phyloP scores from a whole-genome alignment of 2,329 filamentous ascomycete species.

The Harringtonia lauricola region DNA sequence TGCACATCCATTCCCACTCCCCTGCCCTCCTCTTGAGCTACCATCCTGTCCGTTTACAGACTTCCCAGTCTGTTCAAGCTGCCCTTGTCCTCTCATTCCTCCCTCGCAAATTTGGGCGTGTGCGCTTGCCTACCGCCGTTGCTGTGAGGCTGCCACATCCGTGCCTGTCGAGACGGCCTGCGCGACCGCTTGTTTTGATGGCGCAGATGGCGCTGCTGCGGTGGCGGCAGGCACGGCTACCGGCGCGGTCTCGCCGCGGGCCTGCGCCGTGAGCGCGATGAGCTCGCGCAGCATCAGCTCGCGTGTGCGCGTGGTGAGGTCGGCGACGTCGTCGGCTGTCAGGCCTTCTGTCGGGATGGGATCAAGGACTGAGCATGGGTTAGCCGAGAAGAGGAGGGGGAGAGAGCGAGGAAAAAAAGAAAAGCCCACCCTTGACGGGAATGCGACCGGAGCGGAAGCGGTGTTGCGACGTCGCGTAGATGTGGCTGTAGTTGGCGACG shows the following conservation, averaged over 20 bases:
- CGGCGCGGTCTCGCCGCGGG: constrained; percentile 9
- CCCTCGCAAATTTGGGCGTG: too few relatives aligned
- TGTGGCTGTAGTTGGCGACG: constrained; percentile 66
- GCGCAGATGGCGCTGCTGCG: background rate
- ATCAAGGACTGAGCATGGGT: constrained; percentile 56
- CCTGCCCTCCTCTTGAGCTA: too few relatives aligned
- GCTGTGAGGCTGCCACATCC: constrained; percentile 6
- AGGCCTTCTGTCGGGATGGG: constrained; percentile 69
- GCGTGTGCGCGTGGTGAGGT: constrained; percentile 54
- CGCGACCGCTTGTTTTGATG: constrained; percentile 1
- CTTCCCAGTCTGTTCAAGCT: too few relatives aligned
- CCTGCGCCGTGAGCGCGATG: constrained; percentile 39
- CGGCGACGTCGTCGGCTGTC: constrained; percentile 66
- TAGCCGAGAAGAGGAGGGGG: background rate
- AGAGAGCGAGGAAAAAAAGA: background rate
- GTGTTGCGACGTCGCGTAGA: constrained; percentile 53
- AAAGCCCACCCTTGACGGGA: constrained; percentile 57
- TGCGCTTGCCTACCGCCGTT: too few relatives aligned
- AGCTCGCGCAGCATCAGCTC: constrained; percentile 67
- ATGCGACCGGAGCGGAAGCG: constrained; percentile 60
- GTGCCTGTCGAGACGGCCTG: constrained; percentile 8
- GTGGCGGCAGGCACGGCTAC: background rate
- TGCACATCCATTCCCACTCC: too few relatives aligned
- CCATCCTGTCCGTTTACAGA: too few relatives aligned
- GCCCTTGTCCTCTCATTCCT: too few relatives aligned